These are phyloP conservation scores for Colletotrichum tropicicola DNA, from an alignment of 2,329 filamentous ascomycete species.

Conservation along the genomic window DNA sequence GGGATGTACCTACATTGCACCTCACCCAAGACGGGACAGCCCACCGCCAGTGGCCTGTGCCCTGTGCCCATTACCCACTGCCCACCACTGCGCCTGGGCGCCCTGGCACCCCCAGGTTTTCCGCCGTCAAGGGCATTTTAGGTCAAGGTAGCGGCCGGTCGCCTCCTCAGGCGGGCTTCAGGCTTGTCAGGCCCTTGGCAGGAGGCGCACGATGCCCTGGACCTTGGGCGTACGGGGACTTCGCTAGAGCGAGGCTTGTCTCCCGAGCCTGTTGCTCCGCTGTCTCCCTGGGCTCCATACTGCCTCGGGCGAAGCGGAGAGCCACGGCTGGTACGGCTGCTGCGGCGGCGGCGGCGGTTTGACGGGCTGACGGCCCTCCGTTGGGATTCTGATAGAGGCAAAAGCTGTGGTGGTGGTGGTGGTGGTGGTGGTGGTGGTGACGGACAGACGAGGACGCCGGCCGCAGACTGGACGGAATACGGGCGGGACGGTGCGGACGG, in stretches of 20 bases:
- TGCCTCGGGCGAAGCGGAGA: background rate
- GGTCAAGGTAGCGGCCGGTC: background rate
- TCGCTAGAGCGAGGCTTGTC: background rate
- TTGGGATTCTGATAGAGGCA: background rate
- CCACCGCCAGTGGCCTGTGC: no score
- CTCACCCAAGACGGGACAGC: no score
- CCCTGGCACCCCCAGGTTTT: slow-evolving; percentile 7
- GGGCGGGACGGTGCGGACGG: background rate
- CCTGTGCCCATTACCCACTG: no score
- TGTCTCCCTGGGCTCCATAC: background rate
- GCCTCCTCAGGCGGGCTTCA: background rate
- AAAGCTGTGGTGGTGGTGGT: no score
- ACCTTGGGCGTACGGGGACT: background rate
- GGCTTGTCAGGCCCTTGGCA: background rate
- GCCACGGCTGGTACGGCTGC: background rate
- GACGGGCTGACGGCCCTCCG: background rate
- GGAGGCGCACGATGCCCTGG: background rate
- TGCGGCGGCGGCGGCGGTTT: background rate
- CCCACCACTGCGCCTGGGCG: no score
- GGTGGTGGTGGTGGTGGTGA: background rate
- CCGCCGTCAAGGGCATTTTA: background rate
- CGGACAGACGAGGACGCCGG: background rate
- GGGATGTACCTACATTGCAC: no score
- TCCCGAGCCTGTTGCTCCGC: slow-evolving; percentile 7
- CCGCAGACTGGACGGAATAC: background rate